Conservation (phyloP, 805 yeast genomes). For the Wickerhamomyces queroliae region DNA sequence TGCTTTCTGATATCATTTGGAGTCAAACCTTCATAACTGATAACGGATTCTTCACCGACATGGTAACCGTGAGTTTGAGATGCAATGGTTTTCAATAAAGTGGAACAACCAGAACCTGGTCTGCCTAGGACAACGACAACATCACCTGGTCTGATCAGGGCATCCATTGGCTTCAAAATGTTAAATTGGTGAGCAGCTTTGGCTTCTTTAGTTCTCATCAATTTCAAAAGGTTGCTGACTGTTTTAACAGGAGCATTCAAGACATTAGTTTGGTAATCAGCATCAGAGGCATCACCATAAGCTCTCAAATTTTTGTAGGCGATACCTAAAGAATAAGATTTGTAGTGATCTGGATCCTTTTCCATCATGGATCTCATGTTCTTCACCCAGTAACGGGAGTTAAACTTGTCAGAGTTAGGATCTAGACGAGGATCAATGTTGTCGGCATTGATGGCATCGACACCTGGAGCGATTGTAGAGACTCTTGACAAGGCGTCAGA, state of each 20-base stretch:
- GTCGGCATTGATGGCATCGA: neutral
- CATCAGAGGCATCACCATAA: too few relatives aligned
- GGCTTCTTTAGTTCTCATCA: too few relatives aligned
- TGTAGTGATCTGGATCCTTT: too few relatives aligned
- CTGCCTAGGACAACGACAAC: slow-evolving; percentile 71
- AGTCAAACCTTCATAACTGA: slow-evolving; percentile 45
- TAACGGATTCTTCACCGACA: slow-evolving; percentile 35
- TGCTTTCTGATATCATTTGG: slow-evolving; percentile 37
- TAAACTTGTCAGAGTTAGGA: too few relatives aligned
- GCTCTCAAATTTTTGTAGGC: too few relatives aligned
- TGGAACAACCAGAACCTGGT: slow-evolving; percentile 73
- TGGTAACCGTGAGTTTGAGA: slow-evolving; percentile 52
- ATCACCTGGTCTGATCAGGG: slow-evolving; percentile 55
- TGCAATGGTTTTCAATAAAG: slow-evolving; percentile 51
- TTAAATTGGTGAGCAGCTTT: too few relatives aligned
- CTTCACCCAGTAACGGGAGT: too few relatives aligned
- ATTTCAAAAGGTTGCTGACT: too few relatives aligned
- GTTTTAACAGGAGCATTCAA: too few relatives aligned
- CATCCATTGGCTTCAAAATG: slow-evolving; percentile 53
- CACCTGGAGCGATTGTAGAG: slow-evolving; percentile 3
- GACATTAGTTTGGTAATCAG: too few relatives aligned
- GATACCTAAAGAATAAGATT: too few relatives aligned
- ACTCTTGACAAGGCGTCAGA: neutral
- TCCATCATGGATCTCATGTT: too few relatives aligned
- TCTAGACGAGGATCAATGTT: slow-evolving; percentile 1